These are phyloP conservation scores for Ulvella scutata DNA, from an alignment of 139 green algal species.

Conservation along the genomic window DNA sequence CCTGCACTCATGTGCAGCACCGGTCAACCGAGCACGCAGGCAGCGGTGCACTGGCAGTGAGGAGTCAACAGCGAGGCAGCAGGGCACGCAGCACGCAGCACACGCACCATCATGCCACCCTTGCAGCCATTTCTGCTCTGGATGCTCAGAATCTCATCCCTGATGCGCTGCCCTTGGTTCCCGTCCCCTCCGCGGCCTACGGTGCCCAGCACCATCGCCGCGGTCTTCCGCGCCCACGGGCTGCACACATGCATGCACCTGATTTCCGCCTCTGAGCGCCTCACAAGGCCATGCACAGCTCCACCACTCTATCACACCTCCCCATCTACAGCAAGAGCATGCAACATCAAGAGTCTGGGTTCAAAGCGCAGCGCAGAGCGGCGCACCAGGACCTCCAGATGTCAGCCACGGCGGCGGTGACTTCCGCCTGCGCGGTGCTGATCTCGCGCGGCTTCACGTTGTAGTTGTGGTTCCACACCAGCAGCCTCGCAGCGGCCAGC, in stretches of 20 bases:
- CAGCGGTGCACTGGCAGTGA: no score
- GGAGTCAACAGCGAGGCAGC: no score
- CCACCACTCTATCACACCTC: no score
- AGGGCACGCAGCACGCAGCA: no score
- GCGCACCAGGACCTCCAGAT: background rate
- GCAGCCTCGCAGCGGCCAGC: constrained; percentile 28
- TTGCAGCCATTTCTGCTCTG: constrained; percentile 43
- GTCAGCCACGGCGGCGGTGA: constrained; percentile 3
- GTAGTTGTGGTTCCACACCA: constrained; percentile 58
- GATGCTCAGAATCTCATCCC: constrained; percentile 53
- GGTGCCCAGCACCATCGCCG: constrained; percentile 23
- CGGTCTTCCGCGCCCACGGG: constrained; percentile 10
- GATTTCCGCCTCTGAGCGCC: background rate
- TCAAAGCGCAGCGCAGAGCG: background rate
- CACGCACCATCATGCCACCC: constrained; percentile 53
- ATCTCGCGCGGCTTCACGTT: constrained; percentile 66
- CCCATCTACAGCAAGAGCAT: no score
- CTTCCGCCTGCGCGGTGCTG: constrained; percentile 28
- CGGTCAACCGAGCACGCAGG: background rate
- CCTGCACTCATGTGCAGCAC: no score
- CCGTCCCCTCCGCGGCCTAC: constrained; percentile 39
- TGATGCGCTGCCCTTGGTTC: constrained; percentile 51
- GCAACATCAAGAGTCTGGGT: no score
- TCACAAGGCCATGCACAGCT: background rate
- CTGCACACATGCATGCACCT: background rate